Evolutionary conservation across 129 eudicot genomes (phyloP), one percentile per base, ranked within the genome.

Genomic region (Chrysanthemum lavandulifolium): DNA sequence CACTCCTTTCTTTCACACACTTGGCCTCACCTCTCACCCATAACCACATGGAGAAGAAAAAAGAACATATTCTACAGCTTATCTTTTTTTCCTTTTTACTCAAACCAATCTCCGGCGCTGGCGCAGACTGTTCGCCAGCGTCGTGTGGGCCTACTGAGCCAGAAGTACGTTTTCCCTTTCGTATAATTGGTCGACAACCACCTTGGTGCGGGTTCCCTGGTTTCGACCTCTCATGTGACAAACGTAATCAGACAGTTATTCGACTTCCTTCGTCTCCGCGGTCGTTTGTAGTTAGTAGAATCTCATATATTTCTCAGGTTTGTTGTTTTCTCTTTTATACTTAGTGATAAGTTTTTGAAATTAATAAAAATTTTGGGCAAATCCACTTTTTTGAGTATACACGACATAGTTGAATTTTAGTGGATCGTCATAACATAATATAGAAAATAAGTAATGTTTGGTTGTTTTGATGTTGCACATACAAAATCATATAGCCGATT

Each of bases 141-240:
- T 53, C 82, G 5, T 83, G 89, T 55, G 19, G 49, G 6, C 54
- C 31, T 3, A n/a, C 9, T 45, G 82, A 75, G 11, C 88, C 96
- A 6, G 2, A 11, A 14, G 51, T 90, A 78, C 85, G 82, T 15
- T 87, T 83, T 67, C 97, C 97, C 23, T 90, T 90, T 78, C 85
- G 75, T 51, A 50, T 87, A 36, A 31, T 11, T 7, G 56, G 45
- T 73, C 83, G 68, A n/a, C 88, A 81, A 52, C 57, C 88, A 0
- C 18, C 16, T 10, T 31, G 68, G 0, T 85, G 97, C 67, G 97
- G 94, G 2, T 82, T 65, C 48, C 91, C 87, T 5, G 91, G 89
- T 3, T 87, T 90, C 68, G 86, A 80, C 57, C 83, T 90, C 25
- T 67, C 53, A 2, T 87, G 97, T 76, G 62, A 81, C 79, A 59